phyloP scores from a whole-genome alignment of 768 basidiomycete genomes.

The Pseudohyphozyma bogoriensis region DNA sequence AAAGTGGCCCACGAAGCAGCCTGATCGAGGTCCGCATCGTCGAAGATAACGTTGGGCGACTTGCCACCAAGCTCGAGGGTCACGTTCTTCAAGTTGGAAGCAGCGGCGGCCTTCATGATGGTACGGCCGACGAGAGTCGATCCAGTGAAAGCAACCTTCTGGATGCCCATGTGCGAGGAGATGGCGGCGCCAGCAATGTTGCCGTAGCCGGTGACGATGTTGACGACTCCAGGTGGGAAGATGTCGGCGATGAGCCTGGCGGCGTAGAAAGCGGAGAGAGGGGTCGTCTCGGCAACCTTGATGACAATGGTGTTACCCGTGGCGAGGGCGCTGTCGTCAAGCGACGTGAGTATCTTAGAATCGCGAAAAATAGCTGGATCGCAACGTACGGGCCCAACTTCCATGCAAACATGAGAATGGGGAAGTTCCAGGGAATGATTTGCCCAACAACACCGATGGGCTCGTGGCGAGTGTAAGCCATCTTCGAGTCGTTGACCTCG shows the following conservation, averaged over 20 bases:
- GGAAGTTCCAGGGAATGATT: constrained; percentile 46
- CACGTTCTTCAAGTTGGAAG: constrained; percentile 72
- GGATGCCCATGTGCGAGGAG: constrained; percentile 52
- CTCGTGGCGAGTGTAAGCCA: constrained; percentile 61
- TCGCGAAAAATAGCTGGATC: neutral
- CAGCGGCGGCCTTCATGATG: constrained; percentile 67
- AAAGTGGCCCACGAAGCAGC: constrained; percentile 42
- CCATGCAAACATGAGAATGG: constrained; percentile 53
- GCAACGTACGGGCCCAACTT: too few species aligned
- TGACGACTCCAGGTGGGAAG: constrained; percentile 50
- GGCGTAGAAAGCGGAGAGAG: constrained; percentile 32
- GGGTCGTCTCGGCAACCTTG: constrained; percentile 31
- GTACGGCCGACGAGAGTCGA: constrained; percentile 68
- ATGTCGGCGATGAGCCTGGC: constrained; percentile 52
- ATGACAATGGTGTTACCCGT: constrained; percentile 67
- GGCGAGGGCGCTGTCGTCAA: constrained; percentile 66
- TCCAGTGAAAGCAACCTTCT: constrained; percentile 79
- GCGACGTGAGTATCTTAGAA: neutral
- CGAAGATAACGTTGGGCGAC: constrained; percentile 49
- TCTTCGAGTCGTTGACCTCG: constrained; percentile 52
- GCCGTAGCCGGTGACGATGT: constrained; percentile 66
- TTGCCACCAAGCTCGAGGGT: constrained; percentile 61
- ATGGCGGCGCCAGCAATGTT: constrained; percentile 60
- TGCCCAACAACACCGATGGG: constrained; percentile 46
- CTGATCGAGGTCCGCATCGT: constrained; percentile 34